These are phyloP conservation scores for Monascus ruber DNA, from an alignment of 2,329 filamentous ascomycete species.

Conservation along the genomic window DNA sequence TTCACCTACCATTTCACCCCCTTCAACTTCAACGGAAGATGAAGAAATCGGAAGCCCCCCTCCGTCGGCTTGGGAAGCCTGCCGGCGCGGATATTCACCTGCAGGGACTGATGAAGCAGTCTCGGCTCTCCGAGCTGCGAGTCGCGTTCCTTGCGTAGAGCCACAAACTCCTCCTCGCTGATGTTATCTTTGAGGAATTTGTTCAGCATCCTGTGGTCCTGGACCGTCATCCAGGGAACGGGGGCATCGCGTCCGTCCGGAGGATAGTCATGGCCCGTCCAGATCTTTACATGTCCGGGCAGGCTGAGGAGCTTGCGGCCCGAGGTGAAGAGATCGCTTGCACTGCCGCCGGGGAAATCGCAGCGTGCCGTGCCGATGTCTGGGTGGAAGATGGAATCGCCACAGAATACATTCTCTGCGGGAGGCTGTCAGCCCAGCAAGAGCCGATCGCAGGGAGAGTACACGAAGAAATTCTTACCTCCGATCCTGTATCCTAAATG, in stretches of 20 bases:
- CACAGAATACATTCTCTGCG: constrained; percentile 38
- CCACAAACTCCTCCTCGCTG: constrained; percentile 22
- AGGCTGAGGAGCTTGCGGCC: constrained; percentile 33
- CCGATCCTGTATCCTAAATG: constrained; percentile 52
- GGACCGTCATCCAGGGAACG: constrained; percentile 34
- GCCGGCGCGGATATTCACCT: constrained; percentile 30
- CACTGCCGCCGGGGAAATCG: constrained; percentile 45
- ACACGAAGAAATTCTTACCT: not conserved
- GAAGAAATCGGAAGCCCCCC: no score
- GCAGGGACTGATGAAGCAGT: constrained; percentile 27
- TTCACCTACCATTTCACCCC: no score
- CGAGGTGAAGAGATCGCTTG: constrained; percentile 35
- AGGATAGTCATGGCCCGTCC: constrained; percentile 47
- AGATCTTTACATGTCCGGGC: constrained; percentile 37
- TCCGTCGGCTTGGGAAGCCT: constrained; percentile 14
- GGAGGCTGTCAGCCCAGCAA: no score
- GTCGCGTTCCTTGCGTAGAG: constrained; percentile 20
- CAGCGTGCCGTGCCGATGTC: constrained; percentile 44
- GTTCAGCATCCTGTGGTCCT: constrained; percentile 37
- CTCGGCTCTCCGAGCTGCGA: constrained; percentile 17
- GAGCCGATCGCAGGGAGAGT: no score
- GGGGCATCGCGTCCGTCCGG: constrained; percentile 24
- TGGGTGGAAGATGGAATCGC: constrained; percentile 43
- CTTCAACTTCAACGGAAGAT: no score
- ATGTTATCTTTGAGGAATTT: constrained; percentile 38